phyloP scores from a whole-genome alignment of 257 asterid species.

The Coffea eugenioides region DNA sequence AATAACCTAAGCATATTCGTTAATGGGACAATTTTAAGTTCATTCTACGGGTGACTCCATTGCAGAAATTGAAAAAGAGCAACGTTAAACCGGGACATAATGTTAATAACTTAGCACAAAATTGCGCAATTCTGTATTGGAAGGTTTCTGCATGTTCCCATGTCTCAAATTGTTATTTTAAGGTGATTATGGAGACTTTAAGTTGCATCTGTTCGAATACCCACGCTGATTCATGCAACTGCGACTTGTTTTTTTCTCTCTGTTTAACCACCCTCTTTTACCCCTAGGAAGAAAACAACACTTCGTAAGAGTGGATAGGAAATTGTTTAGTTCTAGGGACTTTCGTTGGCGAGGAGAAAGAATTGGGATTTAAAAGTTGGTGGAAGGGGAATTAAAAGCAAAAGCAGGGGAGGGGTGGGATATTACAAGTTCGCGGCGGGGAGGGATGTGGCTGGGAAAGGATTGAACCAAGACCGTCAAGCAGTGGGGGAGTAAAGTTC shows the following conservation, averaged over 20 bases:
- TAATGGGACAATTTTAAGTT: slow-evolving; percentile 3
- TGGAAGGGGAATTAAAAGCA: neutral
- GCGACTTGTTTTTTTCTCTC: slow-evolving; percentile 51
- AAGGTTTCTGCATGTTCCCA: slow-evolving; percentile 18
- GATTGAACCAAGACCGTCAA: too few species aligned
- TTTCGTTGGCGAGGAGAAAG: neutral
- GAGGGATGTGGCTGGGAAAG: too few species aligned
- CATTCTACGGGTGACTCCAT: too few species aligned
- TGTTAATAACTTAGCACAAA: too few species aligned
- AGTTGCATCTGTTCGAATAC: slow-evolving; percentile 53
- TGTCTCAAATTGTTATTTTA: slow-evolving; percentile 30
- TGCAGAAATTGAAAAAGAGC: too few species aligned
- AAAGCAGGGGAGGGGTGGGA: too few species aligned
- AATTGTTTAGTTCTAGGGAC: neutral
- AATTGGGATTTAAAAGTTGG: neutral
- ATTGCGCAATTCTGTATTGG: too few species aligned
- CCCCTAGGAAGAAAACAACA: slow-evolving; percentile 58
- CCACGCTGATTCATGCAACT: slow-evolving; percentile 48
- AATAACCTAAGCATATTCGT: neutral
- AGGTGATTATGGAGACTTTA: slow-evolving; percentile 45
- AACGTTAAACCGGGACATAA: too few species aligned
- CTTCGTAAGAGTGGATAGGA: slow-evolving; percentile 33
- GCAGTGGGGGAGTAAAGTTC: neutral
- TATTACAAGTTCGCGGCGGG: too few species aligned
- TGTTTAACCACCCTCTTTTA: slow-evolving; percentile 56